Evolutionary conservation across 2,329 filamentous ascomycete genomes (phyloP).

Genomic region (Nemania sp.): DNA sequence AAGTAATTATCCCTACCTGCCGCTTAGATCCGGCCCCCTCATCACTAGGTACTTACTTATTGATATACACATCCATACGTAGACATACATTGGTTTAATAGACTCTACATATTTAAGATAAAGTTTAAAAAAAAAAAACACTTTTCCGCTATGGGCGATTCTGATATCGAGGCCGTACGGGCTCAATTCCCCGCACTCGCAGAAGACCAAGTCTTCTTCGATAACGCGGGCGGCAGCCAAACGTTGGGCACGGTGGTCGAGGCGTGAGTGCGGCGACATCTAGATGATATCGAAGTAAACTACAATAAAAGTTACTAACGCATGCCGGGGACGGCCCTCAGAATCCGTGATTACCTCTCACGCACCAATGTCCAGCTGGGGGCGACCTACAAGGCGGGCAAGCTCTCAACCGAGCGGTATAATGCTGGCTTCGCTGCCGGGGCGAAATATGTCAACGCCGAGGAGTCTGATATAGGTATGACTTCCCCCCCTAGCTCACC

Average conservation of each 20-base stretch:
- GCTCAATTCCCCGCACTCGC: slow-evolving; percentile 75
- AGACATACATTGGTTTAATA: background rate
- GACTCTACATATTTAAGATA: background rate
- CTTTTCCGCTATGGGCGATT: slow-evolving; percentile 47
- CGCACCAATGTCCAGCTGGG: slow-evolving; percentile 81
- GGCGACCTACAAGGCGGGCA: slow-evolving; percentile 73
- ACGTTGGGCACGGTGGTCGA: slow-evolving; percentile 74
- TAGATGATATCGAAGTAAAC: background rate
- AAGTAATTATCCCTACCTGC: background rate
- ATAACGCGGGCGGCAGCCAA: slow-evolving; percentile 84
- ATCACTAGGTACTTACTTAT: no score
- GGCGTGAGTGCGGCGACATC: slow-evolving; percentile 60
- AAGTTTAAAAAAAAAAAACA: background rate
- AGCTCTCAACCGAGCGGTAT: slow-evolving; percentile 70
- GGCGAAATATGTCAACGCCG: slow-evolving; percentile 77
- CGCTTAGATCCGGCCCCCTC: slow-evolving; percentile 26
- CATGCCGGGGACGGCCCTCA: slow-evolving; percentile 44
- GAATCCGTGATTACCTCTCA: slow-evolving; percentile 74
- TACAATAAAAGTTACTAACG: slow-evolving; percentile 5
- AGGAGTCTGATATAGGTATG: slow-evolving; percentile 72
- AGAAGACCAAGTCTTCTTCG: slow-evolving; percentile 77
- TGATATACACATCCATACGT: background rate
- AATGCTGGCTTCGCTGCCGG: slow-evolving; percentile 71
- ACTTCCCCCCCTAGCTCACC: background rate
- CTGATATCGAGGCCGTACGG: slow-evolving; percentile 68